Evolutionary conservation across 73 alveolate species (phyloP).

Genomic region (Tetrahymena elliotti): DNA sequence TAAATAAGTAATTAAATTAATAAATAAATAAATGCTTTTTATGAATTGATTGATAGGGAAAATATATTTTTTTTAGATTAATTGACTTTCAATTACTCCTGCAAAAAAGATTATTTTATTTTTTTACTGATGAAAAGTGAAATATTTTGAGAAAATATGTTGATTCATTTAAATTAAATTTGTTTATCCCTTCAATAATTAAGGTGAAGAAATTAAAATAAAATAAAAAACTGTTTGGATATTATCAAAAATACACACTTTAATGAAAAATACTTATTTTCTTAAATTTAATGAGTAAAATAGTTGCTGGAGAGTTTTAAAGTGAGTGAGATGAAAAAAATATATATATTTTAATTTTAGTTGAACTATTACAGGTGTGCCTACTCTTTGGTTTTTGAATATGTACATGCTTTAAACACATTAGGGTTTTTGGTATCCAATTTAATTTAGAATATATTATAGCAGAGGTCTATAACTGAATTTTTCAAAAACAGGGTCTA

Average conservation of each 20-base stretch:
- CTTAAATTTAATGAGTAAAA: too few relatives aligned
- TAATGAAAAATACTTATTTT: too few relatives aligned
- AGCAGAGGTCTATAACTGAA: conserved; percentile 38
- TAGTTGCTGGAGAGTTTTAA: too few relatives aligned
- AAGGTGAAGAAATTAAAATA: not conserved
- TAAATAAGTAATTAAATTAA: too few relatives aligned
- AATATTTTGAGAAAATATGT: not conserved
- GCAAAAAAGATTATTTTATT: not conserved
- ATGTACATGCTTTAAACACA: conserved; percentile 63
- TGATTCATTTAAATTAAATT: too few relatives aligned
- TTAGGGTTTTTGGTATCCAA: conserved; percentile 43
- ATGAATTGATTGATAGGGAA: not conserved
- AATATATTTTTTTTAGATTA: too few relatives aligned
- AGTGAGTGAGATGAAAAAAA: too few relatives aligned
- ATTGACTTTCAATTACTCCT: not conserved
- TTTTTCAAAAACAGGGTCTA: conserved; percentile 52
- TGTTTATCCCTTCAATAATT: not conserved
- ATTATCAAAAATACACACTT: too few relatives aligned
- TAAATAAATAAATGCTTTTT: too few relatives aligned
- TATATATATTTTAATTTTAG: too few relatives aligned
- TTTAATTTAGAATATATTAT: conserved; percentile 11
- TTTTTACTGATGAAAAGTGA: not conserved
- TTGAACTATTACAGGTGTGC: conserved; percentile 42
- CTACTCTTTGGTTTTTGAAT: conserved; percentile 57
- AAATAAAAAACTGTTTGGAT: not conserved